phyloP scores from a whole-genome alignment of 2,329 filamentous ascomycete genomes.

The Neodidymelliopsis sp. region DNA sequence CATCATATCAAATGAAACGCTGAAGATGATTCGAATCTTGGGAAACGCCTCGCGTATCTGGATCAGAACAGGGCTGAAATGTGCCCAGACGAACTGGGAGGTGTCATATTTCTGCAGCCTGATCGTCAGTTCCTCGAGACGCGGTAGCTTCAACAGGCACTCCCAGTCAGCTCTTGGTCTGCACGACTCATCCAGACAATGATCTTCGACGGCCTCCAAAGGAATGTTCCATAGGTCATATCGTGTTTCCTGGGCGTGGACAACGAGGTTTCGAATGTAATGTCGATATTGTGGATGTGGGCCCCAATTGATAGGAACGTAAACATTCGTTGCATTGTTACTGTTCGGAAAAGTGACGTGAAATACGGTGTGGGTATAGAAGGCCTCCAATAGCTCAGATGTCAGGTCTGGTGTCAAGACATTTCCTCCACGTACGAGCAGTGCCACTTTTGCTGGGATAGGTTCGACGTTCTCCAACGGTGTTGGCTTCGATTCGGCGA shows the following conservation, averaged over 20 bases:
- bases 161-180: slow-evolving; percentile 8
- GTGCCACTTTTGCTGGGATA: neutral
- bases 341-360: neutral
- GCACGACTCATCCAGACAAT: neutral
- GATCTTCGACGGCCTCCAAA: neutral
- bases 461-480: slow-evolving; percentile 1
- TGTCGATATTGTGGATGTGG: neutral
- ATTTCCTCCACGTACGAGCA: neutral
- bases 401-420: slow-evolving; percentile 5
- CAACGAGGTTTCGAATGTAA: slow-evolving; percentile 20
- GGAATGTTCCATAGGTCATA: neutral
- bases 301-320: neutral
- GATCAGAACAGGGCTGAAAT: slow-evolving; percentile 24
- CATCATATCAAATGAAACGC: slow-evolving; percentile 21
- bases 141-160: slow-evolving; percentile 13
- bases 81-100: slow-evolving; percentile 12
- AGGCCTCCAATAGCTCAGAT: slow-evolving; percentile 22
- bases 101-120: slow-evolving; percentile 14
- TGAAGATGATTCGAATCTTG: slow-evolving; percentile 15
- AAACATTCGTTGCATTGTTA: neutral
- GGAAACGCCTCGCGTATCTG: slow-evolving; percentile 16
- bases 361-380: slow-evolving; percentile 21
- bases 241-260: slow-evolving; percentile 15
- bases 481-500: slow-evolving; percentile 4
- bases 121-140: slow-evolving; percentile 21